Conservation (phyloP, 208 protist species). For the Crithidia bombi region DNA sequence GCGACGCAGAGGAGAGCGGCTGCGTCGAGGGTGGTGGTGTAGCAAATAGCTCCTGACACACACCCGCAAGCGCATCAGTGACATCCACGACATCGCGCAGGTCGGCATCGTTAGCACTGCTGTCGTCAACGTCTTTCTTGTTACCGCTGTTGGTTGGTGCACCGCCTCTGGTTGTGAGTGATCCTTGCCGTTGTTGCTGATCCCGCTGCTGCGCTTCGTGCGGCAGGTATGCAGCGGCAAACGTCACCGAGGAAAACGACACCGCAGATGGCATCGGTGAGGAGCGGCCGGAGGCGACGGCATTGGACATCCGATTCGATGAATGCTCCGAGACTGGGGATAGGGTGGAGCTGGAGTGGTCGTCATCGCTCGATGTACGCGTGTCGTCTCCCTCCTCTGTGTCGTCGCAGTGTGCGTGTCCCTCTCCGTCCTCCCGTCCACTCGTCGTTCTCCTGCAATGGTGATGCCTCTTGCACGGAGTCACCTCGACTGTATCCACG, state of each 20-base stretch:
- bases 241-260: neutral
- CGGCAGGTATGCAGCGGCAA: neutral
- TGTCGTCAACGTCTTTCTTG: neutral
- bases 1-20: too few species aligned
- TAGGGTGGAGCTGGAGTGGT: conserved; percentile 5
- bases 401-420: neutral
- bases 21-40: too few species aligned
- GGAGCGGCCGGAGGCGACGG: conserved; percentile 16
- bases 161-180: neutral
- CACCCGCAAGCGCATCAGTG: too few species aligned
- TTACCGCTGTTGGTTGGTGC: neutral
- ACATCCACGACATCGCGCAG: too few species aligned
- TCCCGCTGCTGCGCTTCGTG: neutral
- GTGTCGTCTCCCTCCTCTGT: neutral
- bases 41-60: too few species aligned
- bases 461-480: conserved; percentile 7
- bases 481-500: conserved; percentile 10
- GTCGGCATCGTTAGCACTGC: neutral
- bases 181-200: neutral
- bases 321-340: conserved; percentile 20
- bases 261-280: conserved; percentile 4
- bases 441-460: neutral
- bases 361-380: neutral
- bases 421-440: neutral
- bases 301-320: conserved; percentile 10